Evolutionary conservation across 139 green algal genomes (phyloP), one percentile per base, ranked within the genome.

Genomic region (Volvox reticuliferus): DNA sequence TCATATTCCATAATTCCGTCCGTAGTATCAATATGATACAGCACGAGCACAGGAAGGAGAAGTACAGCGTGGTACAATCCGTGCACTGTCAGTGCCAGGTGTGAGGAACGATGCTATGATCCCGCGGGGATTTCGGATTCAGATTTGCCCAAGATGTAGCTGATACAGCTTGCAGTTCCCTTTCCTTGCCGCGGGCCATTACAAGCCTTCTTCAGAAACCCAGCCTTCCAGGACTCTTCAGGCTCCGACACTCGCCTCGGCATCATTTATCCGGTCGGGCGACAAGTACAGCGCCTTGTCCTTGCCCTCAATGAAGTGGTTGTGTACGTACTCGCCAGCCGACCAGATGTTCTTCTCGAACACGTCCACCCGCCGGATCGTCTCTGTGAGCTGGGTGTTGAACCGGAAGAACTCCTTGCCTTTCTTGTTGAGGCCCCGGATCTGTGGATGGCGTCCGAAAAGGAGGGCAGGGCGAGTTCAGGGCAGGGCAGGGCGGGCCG

Each of bases 231-330:
- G 5, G 9, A 55, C 44, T 55, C 44, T 55, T 55, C 44, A 9
- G 44, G 44, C 44, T 9, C 73, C 28, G 28, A 32, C 73, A 2
- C 94, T 12, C 33, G 95, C 95, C 90, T 96, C 93, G n/a, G 93
- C 91, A 63, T 93, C 94, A 37, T 96, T 95, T 83, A 98, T 96
- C 0, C 91, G 89, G 90, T 98, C 95, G 20, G 95, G 93, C 26
- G 92, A 92, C n/a, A 98, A 78, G 93, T 99, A 99, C 88, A 99
- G 99, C 78, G 98, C 97, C 86, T 98, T 96, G 95, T 99, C 98
- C 93, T 95, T 97, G 69, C 96, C 97, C 93, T 99, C 98, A 30
- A 99, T 91, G 84, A 99, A 98, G 94, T 98, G 97, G 89, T 97
- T 97, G 94, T 98, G 93, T 37, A 96, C 93, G 86, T 94, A 97